A percentile compares a stretch with the other conserved stretches of the same genome.
These are phyloP conservation scores for Neostapfia colusana DNA, from an alignment of 176 grass and related monocot species.

Conservation along the genomic window DNA sequence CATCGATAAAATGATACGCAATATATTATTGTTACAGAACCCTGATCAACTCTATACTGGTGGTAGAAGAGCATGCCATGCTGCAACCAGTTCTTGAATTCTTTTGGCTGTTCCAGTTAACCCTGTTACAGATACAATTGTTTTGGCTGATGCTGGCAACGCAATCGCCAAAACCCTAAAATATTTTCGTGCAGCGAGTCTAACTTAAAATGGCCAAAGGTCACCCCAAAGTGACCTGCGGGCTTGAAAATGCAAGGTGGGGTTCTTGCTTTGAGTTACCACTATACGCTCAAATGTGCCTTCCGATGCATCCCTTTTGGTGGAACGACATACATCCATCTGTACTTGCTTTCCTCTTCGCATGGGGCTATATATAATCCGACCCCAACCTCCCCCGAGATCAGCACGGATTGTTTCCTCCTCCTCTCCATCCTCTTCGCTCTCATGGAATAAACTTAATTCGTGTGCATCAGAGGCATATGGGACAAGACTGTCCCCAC, in stretches of 20 bases:
- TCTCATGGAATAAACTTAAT: conserved; percentile 65
- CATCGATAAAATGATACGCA: not conserved
- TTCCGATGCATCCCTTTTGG: conserved; percentile 80
- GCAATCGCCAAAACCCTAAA: not conserved
- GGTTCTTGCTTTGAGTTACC: conserved; percentile 81
- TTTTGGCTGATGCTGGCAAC: not conserved
- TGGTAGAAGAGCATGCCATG: not conserved
- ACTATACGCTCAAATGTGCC: conserved; percentile 76
- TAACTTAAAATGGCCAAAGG: conserved; percentile 77
- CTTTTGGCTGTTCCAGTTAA: conserved; percentile 5
- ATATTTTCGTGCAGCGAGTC: not conserved
- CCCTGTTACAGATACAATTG: not conserved
- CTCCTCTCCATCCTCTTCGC: conserved; percentile 52
- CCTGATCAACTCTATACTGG: not conserved
- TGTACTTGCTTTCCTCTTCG: conserved; percentile 84
- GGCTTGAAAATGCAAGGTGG: conserved; percentile 75
- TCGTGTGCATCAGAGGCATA: conserved; percentile 76
- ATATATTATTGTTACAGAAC: conserved; percentile 15
- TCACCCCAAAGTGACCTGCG: conserved; percentile 91
- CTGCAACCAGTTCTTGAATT: too few relatives aligned
- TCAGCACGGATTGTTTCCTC: conserved; percentile 54
- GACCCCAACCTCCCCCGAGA: conserved; percentile 86
- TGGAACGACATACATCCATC: conserved; percentile 79
- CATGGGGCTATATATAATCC: conserved; percentile 78
- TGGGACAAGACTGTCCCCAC: conserved; percentile 65